phyloP scores from a whole-genome alignment of 2,329 filamentous ascomycete genomes.

The Phaeophleospora eucalypticola region DNA sequence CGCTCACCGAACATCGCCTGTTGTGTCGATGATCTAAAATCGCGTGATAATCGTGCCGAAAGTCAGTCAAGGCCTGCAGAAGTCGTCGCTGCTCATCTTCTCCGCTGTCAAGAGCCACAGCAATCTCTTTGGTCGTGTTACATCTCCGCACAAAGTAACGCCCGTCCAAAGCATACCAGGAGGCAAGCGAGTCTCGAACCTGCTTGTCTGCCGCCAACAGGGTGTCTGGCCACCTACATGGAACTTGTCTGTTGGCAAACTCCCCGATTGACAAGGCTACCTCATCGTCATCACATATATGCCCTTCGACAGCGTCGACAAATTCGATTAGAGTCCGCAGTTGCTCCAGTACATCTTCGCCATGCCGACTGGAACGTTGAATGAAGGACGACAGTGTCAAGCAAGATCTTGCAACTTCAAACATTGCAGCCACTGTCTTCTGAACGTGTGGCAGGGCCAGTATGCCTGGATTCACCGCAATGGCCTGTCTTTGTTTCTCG shows the following conservation, averaged over 20 bases:
- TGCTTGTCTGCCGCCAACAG: slow-evolving; percentile 34
- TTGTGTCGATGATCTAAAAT: no score
- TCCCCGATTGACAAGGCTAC: neutral
- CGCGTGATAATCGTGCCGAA: slow-evolving; percentile 8
- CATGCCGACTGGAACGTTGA: slow-evolving; percentile 8
- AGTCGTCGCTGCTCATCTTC: slow-evolving; percentile 6
- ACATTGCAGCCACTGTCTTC: slow-evolving; percentile 10
- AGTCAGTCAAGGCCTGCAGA: slow-evolving; percentile 9
- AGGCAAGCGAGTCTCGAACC: slow-evolving; percentile 41
- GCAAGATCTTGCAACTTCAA: slow-evolving; percentile 14
- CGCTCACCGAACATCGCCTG: neutral
- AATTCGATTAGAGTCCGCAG: slow-evolving; percentile 8
- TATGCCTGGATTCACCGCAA: slow-evolving; percentile 7
- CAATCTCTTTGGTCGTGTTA: slow-evolving; percentile 43
- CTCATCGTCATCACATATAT: slow-evolving; percentile 4
- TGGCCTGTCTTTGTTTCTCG: slow-evolving; percentile 10
- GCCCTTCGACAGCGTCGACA: slow-evolving; percentile 1
- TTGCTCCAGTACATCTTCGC: slow-evolving; percentile 4
- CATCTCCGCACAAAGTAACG: slow-evolving; percentile 48
- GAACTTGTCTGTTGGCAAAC: neutral
- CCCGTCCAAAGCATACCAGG: slow-evolving; percentile 44
- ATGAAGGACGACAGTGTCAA: slow-evolving; percentile 13
- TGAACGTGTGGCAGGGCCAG: slow-evolving; percentile 17
- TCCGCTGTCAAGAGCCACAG: slow-evolving; percentile 34
- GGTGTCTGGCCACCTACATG: slow-evolving; percentile 22